Percentiles rank a stretch among this genome's conserved stretches.
These are phyloP conservation scores for Hypoxylon fragiforme DNA, from an alignment of 495 filamentous ascomycete species.

Conservation along the genomic window DNA sequence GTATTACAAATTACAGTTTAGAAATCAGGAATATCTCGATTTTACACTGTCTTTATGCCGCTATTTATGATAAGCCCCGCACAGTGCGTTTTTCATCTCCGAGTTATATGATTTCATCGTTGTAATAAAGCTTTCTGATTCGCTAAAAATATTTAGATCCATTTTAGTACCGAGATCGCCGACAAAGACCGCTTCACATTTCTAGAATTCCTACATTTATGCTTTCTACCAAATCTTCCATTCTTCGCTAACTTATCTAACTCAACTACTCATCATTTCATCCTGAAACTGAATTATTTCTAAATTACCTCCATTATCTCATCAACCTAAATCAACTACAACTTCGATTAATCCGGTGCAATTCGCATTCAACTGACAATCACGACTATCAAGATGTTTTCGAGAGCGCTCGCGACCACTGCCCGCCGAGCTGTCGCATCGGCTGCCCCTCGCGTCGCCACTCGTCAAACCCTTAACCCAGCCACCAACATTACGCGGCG, in stretches of 20 bases:
- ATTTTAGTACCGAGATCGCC: conserved; percentile 42
- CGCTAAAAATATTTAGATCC: conserved; percentile 28
- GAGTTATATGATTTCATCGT: conserved; percentile 38
- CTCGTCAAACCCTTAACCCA: conserved; percentile 43
- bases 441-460: conserved; percentile 34
- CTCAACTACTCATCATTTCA: too few species aligned
- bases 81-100: conserved; percentile 30
- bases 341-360: not conserved
- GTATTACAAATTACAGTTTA: too few species aligned
- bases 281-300: too few species aligned
- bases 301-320: too few species aligned
- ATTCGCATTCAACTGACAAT: too few species aligned
- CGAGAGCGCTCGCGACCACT: conserved; percentile 36
- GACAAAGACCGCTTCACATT: conserved; percentile 35
- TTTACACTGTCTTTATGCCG: conserved; percentile 8
- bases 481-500: conserved; percentile 47
- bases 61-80: not conserved
- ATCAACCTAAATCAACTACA: not conserved
- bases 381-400: conserved; percentile 29
- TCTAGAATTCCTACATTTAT: conserved; percentile 5
- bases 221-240: conserved; percentile 26
- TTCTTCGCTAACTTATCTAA: too few species aligned
- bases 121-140: conserved; percentile 29
- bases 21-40: too few species aligned
- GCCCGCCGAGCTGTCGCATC: conserved; percentile 37